These are phyloP conservation scores for Ramalina intermedia DNA, from an alignment of 495 filamentous ascomycete species.

Conservation along the genomic window DNA sequence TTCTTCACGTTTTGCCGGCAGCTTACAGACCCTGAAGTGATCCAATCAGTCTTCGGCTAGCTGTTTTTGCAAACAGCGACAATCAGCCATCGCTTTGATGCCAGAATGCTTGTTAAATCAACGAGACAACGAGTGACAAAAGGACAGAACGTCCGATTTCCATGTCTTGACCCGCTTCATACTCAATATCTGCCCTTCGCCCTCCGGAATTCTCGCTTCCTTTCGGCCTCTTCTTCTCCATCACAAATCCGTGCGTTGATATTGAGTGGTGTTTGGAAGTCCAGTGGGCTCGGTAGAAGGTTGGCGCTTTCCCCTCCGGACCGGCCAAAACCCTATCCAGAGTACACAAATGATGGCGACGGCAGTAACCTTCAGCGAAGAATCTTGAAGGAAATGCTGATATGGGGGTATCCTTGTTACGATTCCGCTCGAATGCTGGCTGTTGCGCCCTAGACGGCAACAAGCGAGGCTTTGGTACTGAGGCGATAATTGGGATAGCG, in stretches of 20 bases:
- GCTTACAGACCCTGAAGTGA: too few relatives aligned
- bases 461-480: too few relatives aligned
- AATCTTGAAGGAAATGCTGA: slow-evolving; percentile 91
- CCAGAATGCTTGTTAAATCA: too few relatives aligned
- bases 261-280: slow-evolving; percentile 76
- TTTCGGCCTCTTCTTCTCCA: slow-evolving; percentile 36
- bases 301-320: slow-evolving; percentile 48
- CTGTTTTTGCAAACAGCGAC: too few relatives aligned
- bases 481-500: too few relatives aligned
- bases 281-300: slow-evolving; percentile 79
- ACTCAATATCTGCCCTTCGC: slow-evolving; percentile 17
- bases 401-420: slow-evolving; percentile 88
- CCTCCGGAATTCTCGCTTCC: slow-evolving; percentile 42
- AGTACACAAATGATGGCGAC: slow-evolving; percentile 79
- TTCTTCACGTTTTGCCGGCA: too few relatives aligned
- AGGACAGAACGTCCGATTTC: background rate
- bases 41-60: too few relatives aligned
- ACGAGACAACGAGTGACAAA: too few relatives aligned
- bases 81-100: too few relatives aligned
- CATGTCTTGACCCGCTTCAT: slow-evolving; percentile 39
- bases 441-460: slow-evolving; percentile 14
- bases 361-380: slow-evolving; percentile 73
- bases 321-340: slow-evolving; percentile 68
- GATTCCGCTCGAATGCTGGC: slow-evolving; percentile 38
- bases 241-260: slow-evolving; percentile 56